Conservation (phyloP, 352 stramenopile genomes). For the Phytophthora sp. region DNA sequence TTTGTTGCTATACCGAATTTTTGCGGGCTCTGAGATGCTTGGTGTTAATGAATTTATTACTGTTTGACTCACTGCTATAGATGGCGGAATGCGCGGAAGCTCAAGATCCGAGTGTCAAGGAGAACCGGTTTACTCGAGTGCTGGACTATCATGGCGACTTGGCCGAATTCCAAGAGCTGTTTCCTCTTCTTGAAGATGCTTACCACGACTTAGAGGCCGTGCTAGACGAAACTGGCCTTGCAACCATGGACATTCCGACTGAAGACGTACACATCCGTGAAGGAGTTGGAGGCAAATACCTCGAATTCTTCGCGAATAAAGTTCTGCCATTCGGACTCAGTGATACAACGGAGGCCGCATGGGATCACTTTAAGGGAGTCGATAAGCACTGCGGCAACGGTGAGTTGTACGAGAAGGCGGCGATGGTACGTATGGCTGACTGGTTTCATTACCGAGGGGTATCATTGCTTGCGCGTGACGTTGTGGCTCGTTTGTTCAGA, state of each 20-base stretch:
- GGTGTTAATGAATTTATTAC: not conserved
- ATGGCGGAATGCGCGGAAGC: constrained; percentile 34
- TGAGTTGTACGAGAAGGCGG: constrained; percentile 39
- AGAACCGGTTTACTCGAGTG: constrained; percentile 30
- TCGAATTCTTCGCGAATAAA: constrained; percentile 46
- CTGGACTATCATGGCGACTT: constrained; percentile 38
- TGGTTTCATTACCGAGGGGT: not conserved
- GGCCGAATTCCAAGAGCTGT: constrained; percentile 37
- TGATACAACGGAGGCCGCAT: constrained; percentile 33
- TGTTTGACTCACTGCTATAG: constrained; percentile 17
- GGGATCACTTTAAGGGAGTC: constrained; percentile 37
- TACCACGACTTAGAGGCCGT: constrained; percentile 39
- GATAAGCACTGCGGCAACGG: constrained; percentile 38
- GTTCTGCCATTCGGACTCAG: constrained; percentile 36
- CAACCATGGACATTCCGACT: constrained; percentile 35
- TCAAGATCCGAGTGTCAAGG: constrained; percentile 25
- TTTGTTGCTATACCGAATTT: not conserved
- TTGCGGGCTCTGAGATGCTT: not conserved
- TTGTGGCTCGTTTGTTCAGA: constrained; percentile 21
- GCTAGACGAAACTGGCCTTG: constrained; percentile 34
- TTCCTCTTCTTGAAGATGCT: constrained; percentile 35
- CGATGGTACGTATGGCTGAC: constrained; percentile 24
- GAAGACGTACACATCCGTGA: constrained; percentile 44
- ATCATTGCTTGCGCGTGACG: not conserved
- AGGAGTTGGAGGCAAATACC: constrained; percentile 36